Conservation (phyloP, 306 rosid species). For the Cicer yamashitae region DNA sequence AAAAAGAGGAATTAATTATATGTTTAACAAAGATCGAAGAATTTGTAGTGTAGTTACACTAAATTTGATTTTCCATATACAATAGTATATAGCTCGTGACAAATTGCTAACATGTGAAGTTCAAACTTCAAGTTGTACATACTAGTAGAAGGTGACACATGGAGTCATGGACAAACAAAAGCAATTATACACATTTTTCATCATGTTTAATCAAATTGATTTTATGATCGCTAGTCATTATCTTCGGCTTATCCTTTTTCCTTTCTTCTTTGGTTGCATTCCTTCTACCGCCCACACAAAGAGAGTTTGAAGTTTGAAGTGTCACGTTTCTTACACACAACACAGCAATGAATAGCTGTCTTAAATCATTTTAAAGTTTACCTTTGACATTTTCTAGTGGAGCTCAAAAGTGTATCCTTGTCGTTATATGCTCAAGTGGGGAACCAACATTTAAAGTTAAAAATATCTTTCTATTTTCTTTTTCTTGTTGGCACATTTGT, state of each 20-base stretch:
- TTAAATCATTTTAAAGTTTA: background rate
- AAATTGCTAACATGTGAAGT: slow-evolving; percentile 9
- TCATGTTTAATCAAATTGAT: background rate
- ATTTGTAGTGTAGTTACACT: background rate
- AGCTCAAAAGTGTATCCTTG: slow-evolving; percentile 39
- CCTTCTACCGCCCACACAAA: slow-evolving; percentile 24
- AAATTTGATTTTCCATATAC: slow-evolving; percentile 3
- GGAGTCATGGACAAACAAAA: background rate
- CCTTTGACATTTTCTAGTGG: slow-evolving; percentile 9
- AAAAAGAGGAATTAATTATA: background rate
- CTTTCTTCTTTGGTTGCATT: background rate
- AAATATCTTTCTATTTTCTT: too few relatives aligned
- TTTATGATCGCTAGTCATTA: background rate
- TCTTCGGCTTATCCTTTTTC: slow-evolving; percentile 2
- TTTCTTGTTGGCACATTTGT: too few relatives aligned
- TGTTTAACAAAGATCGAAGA: background rate
- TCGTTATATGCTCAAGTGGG: slow-evolving; percentile 39
- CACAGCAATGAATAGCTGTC: background rate
- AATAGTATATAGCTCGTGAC: background rate
- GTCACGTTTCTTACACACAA: background rate
- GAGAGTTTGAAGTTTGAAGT: slow-evolving; percentile 16
- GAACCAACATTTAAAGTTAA: too few relatives aligned
- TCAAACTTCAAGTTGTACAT: slow-evolving; percentile 18
- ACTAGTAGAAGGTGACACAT: background rate
- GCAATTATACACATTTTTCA: background rate